These are phyloP conservation scores for Ceratorhiza oryzae-sativae DNA, from an alignment of 1,284 basidiomycete species.

Conservation along the genomic window DNA sequence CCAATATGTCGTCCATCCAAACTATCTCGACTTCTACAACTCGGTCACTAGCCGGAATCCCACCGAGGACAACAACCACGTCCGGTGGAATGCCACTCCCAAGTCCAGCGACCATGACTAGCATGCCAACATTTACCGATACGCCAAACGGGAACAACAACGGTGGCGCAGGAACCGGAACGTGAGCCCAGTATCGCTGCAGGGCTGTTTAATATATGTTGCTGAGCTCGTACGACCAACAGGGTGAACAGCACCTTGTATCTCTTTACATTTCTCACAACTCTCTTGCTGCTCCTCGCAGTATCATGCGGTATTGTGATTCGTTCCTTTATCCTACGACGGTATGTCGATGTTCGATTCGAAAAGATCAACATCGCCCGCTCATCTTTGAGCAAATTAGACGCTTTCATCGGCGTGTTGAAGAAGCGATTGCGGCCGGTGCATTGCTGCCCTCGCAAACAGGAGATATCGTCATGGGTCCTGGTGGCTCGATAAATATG, in stretches of 20 bases:
- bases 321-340: conserved; percentile 49
- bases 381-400: conserved; percentile 37
- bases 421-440: conserved; percentile 49
- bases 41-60: conserved; percentile 20
- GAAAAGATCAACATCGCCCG: background rate
- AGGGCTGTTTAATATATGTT: background rate
- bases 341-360: background rate
- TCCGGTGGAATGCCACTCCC: background rate
- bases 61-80: background rate
- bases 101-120: background rate
- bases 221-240: background rate
- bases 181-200: background rate
- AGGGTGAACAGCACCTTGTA: conserved; percentile 46
- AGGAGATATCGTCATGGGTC: conserved; percentile 4
- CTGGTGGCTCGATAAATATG: conserved; percentile 43
- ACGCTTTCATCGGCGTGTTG: conserved; percentile 47
- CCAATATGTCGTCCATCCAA: background rate
- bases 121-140: background rate
- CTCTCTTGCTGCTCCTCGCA: conserved; percentile 48
- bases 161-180: conserved; percentile 10
- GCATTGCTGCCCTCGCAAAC: conserved; percentile 46
- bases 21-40: background rate
- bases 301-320: conserved; percentile 49
- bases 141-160: background rate
- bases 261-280: conserved; percentile 53